A percentile compares a stretch with the other conserved stretches of the same genome.
phyloP scores from a whole-genome alignment of 2,329 filamentous ascomycete species.

The Colletotrichum viniferum region DNA sequence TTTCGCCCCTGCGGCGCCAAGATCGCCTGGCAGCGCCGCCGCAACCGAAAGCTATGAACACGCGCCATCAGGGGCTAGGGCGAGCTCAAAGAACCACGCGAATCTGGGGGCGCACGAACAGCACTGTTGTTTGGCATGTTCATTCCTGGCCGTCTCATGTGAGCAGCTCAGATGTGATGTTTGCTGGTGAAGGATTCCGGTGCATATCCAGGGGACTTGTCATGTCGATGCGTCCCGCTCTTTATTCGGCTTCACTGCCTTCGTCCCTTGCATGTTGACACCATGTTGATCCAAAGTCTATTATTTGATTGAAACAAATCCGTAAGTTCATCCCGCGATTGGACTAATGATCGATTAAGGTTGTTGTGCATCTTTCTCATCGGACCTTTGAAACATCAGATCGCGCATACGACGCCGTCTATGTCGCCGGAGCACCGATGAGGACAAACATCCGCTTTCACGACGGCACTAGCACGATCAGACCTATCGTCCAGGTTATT shows the following conservation, averaged over 20 bases:
- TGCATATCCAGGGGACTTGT: not conserved
- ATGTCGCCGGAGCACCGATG: not conserved
- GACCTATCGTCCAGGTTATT: not conserved
- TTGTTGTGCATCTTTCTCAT: not conserved
- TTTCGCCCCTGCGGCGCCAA: not conserved
- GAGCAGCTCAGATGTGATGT: not conserved
- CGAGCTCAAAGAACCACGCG: not conserved
- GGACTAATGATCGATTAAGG: not conserved
- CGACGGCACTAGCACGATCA: not conserved
- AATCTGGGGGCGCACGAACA: not conserved
- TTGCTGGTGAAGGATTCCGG: not conserved
- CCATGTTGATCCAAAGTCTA: not conserved
- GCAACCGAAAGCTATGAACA: not conserved
- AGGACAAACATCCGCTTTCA: not conserved
- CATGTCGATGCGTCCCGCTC: not conserved
- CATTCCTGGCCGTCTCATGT: not conserved
- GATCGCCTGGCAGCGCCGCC: not conserved
- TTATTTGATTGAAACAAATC: not conserved
- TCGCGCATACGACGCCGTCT: not conserved
- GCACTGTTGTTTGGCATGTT: not conserved
- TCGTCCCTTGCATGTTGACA: not conserved
- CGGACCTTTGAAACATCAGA: not conserved
- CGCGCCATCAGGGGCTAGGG: not conserved
- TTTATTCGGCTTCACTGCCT: not conserved
- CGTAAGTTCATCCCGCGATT: not conserved